Base-by-base conservation (phyloP, 2,329 filamentous ascomycete genomes). In the Verticillium nubilum region DNA sequence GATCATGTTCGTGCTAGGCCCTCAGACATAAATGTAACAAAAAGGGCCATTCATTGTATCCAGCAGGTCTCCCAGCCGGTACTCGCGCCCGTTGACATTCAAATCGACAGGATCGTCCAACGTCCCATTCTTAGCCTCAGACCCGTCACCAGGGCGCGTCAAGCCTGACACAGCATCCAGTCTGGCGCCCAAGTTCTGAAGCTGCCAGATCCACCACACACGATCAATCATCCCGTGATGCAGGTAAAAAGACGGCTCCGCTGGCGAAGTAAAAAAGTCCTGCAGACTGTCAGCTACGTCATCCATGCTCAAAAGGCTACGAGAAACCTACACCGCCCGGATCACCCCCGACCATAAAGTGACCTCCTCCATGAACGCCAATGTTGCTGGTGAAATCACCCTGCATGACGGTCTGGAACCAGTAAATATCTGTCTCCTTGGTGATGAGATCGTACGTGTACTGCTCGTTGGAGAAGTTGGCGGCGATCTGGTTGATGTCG, bases 321-420 rank as follows among this genome's bases (percentile, higher is more conserved):
- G 23, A 13, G 26, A 12, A 31, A 54, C 59, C 17, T 56, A 60
- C 59, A 17, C 57, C 56, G n/a, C 68, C 73, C 1, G 72, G 72
- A 33, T 75, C 73, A 25, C 73, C 73, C 2, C 71, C 70, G 1
- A 78, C 68, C 25, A 71, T 69, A 62, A 72, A 76, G 63, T 78
- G 76, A 1, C 74, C 75, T 0, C 67, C 74, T 3, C 69, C 68
- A 59, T 75, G 76, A 15, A 77, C 69, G 25, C 73, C 73, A 37
- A 66, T 66, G 37, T 68, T 64, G 5, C 73, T 71, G 35, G 12
- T 37, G 35, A 37, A 37, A 15, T 37, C 35, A 3, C 35, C 35
- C 64, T 76, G 73, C 68, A 76, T 71, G 29, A 62, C 63, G 52
- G 65, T 68, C 66, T 77, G 71, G 65, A 77, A 76, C 17, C 59